Percentiles rank a stretch among this genome's conserved stretches.
These are phyloP conservation scores for Diplocarpon rosae DNA, from an alignment of 2,329 filamentous ascomycete genomes.

Conservation along the genomic window DNA sequence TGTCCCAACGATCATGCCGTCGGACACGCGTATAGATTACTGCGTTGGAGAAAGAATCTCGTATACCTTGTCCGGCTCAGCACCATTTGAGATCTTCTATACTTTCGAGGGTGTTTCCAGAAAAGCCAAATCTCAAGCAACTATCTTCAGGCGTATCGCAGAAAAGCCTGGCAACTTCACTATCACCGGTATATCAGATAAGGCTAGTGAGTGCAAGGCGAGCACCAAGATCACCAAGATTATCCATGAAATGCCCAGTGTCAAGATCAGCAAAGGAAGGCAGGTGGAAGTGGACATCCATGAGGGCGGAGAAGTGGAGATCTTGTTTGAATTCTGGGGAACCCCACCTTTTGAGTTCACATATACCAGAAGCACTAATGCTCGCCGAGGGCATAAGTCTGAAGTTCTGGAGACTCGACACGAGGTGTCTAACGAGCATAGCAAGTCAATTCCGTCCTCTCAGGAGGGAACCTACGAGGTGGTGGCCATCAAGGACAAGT, in stretches of 20 bases:
- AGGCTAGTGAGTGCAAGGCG: slow-evolving; percentile 77
- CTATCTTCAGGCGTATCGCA: slow-evolving; percentile 84
- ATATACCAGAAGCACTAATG: slow-evolving; percentile 84
- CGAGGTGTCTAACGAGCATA: slow-evolving; percentile 71
- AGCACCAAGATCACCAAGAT: slow-evolving; percentile 66
- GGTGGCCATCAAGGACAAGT: slow-evolving; percentile 87
- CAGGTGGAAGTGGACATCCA: slow-evolving; percentile 84
- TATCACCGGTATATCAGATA: slow-evolving; percentile 79
- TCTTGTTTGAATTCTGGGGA: slow-evolving; percentile 90
- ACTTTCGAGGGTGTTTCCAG: slow-evolving; percentile 69
- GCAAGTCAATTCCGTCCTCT: slow-evolving; percentile 70
- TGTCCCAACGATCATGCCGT: slow-evolving; percentile 77
- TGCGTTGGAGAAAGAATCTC: slow-evolving; percentile 92
- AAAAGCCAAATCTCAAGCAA: slow-evolving; percentile 68
- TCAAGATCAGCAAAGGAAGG: slow-evolving; percentile 76
- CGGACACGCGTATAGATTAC: slow-evolving; percentile 77
- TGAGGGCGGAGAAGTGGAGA: slow-evolving; percentile 87
- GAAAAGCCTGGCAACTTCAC: slow-evolving; percentile 82
- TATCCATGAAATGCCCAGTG: slow-evolving; percentile 87
- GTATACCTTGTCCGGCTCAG: slow-evolving; percentile 80
- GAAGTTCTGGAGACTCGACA: slow-evolving; percentile 83
- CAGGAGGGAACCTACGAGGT: slow-evolving; percentile 98
- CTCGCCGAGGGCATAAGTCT: slow-evolving; percentile 62
- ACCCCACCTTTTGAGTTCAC: slow-evolving; percentile 97
- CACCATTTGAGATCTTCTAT: slow-evolving; percentile 89